Evolutionary conservation across 306 rosid species (phyloP).

Genomic region (Sophora flavescens): DNA sequence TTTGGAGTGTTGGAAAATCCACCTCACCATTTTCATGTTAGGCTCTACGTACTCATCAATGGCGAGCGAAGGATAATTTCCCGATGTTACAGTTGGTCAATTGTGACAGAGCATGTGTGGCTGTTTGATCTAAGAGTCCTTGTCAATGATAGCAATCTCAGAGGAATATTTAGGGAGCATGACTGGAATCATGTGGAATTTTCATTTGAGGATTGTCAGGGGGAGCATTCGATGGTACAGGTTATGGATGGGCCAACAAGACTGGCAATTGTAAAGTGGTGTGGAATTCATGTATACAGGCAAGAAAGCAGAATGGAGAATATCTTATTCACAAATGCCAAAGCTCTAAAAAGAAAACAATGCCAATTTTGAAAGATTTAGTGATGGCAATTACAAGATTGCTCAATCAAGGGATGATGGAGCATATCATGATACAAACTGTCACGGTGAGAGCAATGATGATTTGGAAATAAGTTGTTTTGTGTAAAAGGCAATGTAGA

Average conservation of each 20-base stretch:
- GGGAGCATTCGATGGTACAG: neutral
- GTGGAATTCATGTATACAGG: neutral
- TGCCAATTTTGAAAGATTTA: neutral
- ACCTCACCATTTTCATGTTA: neutral
- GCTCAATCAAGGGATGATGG: neutral
- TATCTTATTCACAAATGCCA: neutral
- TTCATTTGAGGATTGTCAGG: neutral
- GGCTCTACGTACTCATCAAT: neutral
- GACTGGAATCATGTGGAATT: constrained; percentile 23
- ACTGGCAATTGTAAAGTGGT: neutral
- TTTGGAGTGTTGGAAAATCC: neutral
- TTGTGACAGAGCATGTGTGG: neutral
- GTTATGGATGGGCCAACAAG: neutral
- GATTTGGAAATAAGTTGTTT: neutral
- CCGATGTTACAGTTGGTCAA: neutral
- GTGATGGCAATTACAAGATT: neutral
- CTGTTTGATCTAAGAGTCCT: neutral
- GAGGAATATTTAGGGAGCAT: neutral
- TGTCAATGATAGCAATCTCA: neutral
- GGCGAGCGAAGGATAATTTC: neutral
- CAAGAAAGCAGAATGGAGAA: constrained; percentile 16
- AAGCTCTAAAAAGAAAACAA: neutral
- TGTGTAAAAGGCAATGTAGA: too few species aligned
- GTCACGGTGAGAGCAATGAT: neutral
- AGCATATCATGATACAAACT: neutral